Evolutionary conservation across 306 rosid genomes (phyloP), one percentile per base, ranked within the genome.

Genomic region (Medicago ruthenica): DNA sequence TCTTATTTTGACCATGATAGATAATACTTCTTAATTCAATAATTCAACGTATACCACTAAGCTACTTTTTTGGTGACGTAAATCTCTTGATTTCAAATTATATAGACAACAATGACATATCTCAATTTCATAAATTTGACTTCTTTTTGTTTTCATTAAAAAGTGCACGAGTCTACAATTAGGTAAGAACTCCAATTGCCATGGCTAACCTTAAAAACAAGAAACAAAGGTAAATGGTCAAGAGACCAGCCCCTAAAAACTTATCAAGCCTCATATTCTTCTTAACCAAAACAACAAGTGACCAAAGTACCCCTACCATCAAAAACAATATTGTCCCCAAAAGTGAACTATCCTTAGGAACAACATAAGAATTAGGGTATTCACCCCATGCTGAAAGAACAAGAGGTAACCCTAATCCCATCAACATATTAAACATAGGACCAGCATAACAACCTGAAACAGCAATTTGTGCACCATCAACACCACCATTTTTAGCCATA

Each of bases 391-490:
- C 73, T 65, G 80, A 76, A 45, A 76, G 80, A 39, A 76, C 74
- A 76, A 76, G 80, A 53, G 80, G 80, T 61, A 76, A 53, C 34
- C 80, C 80, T 71, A 76, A 76, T 5, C 80, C 80, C 80, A 76
- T 76, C 73, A 76, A 66, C 16, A 76, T 65, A 58, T 76, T 76
- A 53, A 76, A 76, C 80, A 76, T 76, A 3, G 80, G 80, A 4
- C 80, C 80, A 34, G 80, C 80, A 66, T 53, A 76, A 22, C 80
- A 76, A 53, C 74, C 80, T 21, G 80, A 76, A 20, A 66, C 73
- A 37, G 80, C 80, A 5, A 76, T 76, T 22, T 76, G 80, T 60
- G 80, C 66, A n/a, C 80, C 80, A 65, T 76, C 73, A 9, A 37
- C 57, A 15, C 80, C 80, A 37, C 80, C 80, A 65, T 66, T 76